Base-by-base conservation (phyloP, 2,329 filamentous ascomycete genomes). In the Dryadomyces quercus-mongolicae region DNA sequence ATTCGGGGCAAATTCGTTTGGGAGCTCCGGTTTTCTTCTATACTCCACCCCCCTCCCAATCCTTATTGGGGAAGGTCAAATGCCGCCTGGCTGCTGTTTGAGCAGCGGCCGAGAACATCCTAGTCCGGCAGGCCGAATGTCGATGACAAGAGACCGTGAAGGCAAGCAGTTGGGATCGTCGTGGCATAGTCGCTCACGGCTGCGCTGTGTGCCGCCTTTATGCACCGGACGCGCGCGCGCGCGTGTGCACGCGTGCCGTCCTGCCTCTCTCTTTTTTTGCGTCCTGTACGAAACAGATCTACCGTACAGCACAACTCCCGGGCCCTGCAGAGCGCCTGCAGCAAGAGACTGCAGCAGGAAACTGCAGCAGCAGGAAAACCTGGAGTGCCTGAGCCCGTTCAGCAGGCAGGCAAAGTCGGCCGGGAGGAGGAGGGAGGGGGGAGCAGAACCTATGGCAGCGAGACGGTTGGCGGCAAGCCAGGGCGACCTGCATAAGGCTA, bases 241-340 rank as follows among this genome's bases (percentile, higher is more conserved):
- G 25, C 25, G 8, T 31, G n/a, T n/a, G n/a, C n/a, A 20, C 13
- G 47, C 47, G n/a, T 49, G 31, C n/a, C 47, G 21, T 49, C 36
- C 36, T 34, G 21, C n/a, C 6, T 49, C 47, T 46, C 21, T 8
- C 25, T 31, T 8, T 8, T n/a, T n/a, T 46, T 49, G 47, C 22
- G 36, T 49, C 25, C 47, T 49, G 31, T 49, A 34, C 31, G 31
- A 49, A n/a, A 31, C 44, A 49, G 47, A 49, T 49, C 47, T 36
- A 49, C 47, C 36, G 47, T 34, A 49, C 36, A 40, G 31, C 34
- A 22, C 48, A 50, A 49, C 36, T 42, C 36, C 48, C 48, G 48
- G 22, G 48, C 48, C 47, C 10, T 50, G 48, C 48, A 50, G 48
- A 50, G 48, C 48, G 48, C 38, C 48, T 50, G 48, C 48, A 50